Base-by-base conservation (phyloP, 169 alveolate species). In the Prorocentrum cordatum region DNA sequence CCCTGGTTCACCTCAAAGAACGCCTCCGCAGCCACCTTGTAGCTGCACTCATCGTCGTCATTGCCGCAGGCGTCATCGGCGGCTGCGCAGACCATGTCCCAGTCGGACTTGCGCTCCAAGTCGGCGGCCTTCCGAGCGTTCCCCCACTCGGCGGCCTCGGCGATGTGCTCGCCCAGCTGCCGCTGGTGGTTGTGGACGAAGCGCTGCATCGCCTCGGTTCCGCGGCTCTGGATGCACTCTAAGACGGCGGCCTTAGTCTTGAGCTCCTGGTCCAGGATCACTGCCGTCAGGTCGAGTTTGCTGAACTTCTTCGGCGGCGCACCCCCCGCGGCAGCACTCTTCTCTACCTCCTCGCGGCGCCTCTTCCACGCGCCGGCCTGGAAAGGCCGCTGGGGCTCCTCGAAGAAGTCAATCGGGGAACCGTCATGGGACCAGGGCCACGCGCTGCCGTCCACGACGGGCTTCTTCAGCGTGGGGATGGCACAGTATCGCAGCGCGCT, bases 401-500 rank as follows among this genome's bases (percentile, higher is more conserved):
- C 85, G 18, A 50, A 50, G 7, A 54, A 26, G 18, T 50, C 54
- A 26, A 47, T n/a, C 6, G 71, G 50, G 2, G 9, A 31, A 7
- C 70, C 68, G 2, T 12, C 27, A 27, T 9, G 27, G 4, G 31
- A 39, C 83, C 83, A 71, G 1, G 35, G n/a, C 20, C 24, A 24
- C 12, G 64, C 47, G 27, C 24, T 50, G 20, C 10, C 12, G 35
- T 50, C 64, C n/a, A 72, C 83, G 3, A 39, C 83, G 2, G 83
- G 83, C 45, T 50, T 73, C 32, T 35, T 0, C 1, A 5, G 18
- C 31, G 54, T 73, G 27, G 85, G 39, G 4, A 50, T 32, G 35
- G 12, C 27, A 4, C 85, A 68, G 18, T 73, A 73, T 12, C 85
- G 62, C 29, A 73, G 71, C 0, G 85, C 85, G 27, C 59, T 32